A percentile compares a stretch with the other conserved stretches of the same genome.
These are phyloP conservation scores for Rutstroemia sp. DNA, from an alignment of 2,329 filamentous ascomycete genomes.

Conservation along the genomic window DNA sequence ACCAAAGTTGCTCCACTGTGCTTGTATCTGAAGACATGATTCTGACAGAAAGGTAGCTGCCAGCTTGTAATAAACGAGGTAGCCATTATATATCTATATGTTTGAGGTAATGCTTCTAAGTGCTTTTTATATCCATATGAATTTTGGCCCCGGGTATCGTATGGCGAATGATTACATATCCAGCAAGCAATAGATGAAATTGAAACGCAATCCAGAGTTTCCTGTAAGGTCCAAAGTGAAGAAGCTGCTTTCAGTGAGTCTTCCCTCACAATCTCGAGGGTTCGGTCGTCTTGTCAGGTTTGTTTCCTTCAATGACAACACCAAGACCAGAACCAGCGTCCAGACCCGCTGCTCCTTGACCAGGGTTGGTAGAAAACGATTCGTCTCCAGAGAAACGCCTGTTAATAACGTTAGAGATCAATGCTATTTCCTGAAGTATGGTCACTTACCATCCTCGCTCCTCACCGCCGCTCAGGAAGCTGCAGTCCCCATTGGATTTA, in stretches of 20 bases:
- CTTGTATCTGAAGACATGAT: too few species aligned
- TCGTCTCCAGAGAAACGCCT: slow-evolving; percentile 52
- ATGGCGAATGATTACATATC: neutral
- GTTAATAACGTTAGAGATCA: slow-evolving; percentile 1
- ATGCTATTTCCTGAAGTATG: neutral
- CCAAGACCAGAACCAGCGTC: slow-evolving; percentile 31
- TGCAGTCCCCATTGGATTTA: slow-evolving; percentile 74
- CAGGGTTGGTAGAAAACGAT: slow-evolving; percentile 37
- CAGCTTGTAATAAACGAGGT: neutral
- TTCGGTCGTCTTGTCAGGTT: slow-evolving; percentile 5
- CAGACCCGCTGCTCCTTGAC: slow-evolving; percentile 18
- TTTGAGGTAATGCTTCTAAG: neutral
- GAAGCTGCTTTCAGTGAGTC: neutral
- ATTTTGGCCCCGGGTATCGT: neutral
- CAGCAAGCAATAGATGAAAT: neutral
- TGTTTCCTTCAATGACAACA: slow-evolving; percentile 29
- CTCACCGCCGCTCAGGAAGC: slow-evolving; percentile 69
- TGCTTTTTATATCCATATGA: neutral
- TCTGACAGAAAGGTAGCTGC: neutral
- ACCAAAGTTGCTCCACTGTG: neutral
- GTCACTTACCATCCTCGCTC: slow-evolving; percentile 76
- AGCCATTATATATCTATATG: neutral
- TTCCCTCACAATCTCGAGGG: slow-evolving; percentile 10
- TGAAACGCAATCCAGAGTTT: too few species aligned
- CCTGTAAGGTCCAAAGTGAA: neutral